These are phyloP conservation scores for Arthrobotrys sphaeroides DNA, from an alignment of 2,329 filamentous ascomycete species.

Conservation along the genomic window DNA sequence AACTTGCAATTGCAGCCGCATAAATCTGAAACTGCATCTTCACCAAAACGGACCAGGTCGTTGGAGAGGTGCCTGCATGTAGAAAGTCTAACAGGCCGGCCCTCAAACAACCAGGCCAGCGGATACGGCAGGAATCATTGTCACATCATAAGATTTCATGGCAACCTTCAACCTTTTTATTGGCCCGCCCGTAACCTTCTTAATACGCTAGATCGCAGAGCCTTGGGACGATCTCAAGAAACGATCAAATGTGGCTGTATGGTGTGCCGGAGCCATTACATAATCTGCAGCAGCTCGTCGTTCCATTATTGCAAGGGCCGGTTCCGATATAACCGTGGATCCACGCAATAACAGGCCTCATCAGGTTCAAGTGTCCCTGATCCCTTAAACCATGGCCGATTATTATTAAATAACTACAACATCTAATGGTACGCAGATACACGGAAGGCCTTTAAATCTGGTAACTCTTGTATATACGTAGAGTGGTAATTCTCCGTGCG, in stretches of 20 bases:
- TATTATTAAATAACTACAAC: too few species aligned
- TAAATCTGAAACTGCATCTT: conserved; percentile 43
- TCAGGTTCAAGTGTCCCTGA: too few species aligned
- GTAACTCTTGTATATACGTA: too few species aligned
- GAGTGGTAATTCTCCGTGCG: too few species aligned
- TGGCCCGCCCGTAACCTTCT: neutral
- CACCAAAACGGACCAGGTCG: conserved; percentile 47
- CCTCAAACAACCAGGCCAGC: conserved; percentile 27
- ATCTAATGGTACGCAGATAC: too few species aligned
- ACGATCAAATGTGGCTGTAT: too few species aligned
- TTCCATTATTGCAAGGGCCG: neutral
- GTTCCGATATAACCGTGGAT: neutral
- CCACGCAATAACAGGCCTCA: too few species aligned
- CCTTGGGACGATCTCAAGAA: neutral
- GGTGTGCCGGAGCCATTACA: too few species aligned
- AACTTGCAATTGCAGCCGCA: conserved; percentile 27
- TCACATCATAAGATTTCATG: too few species aligned
- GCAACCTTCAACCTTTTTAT: neutral
- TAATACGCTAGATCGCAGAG: too few species aligned
- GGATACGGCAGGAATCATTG: conserved; percentile 16
- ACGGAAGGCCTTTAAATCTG: too few species aligned
- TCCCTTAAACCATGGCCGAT: too few species aligned
- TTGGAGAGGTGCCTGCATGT: conserved; percentile 16
- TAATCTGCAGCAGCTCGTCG: neutral
- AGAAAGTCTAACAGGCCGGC: conserved; percentile 29